Evolutionary conservation across 306 rosid genomes (phyloP).

Genomic region (Betula pendula): DNA sequence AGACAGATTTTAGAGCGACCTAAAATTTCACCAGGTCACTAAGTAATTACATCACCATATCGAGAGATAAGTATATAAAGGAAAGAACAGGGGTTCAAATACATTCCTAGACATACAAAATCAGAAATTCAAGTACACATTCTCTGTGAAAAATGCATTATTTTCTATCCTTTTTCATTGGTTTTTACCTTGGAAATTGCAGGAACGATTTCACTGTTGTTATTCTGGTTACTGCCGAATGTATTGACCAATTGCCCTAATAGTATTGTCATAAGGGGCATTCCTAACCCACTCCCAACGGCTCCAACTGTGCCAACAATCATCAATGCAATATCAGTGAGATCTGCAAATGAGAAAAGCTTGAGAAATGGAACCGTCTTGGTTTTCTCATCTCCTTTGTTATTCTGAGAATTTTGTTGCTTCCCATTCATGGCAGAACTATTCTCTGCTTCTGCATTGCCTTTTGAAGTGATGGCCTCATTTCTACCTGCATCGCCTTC

Average conservation of each 20-base stretch:
- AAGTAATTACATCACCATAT: neutral
- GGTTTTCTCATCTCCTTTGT: constrained; percentile 16
- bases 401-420: constrained; percentile 9
- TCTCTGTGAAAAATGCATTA: neutral
- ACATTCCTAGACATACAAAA: neutral
- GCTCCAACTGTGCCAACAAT: constrained; percentile 39
- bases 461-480: constrained; percentile 6
- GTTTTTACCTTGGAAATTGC: constrained; percentile 37
- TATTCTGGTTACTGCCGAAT: constrained; percentile 38
- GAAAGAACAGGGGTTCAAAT: neutral
- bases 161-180: neutral
- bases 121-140: neutral
- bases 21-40: constrained; percentile 4
- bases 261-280: constrained; percentile 44
- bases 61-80: neutral
- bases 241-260: constrained; percentile 39
- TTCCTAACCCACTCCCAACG: constrained; percentile 38
- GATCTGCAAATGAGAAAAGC: constrained; percentile 51
- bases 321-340: constrained; percentile 38
- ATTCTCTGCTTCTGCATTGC: constrained; percentile 11
- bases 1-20: constrained; percentile 46
- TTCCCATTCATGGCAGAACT: neutral
- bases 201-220: constrained; percentile 2
- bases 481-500: neutral
- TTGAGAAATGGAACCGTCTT: constrained; percentile 37